Evolutionary conservation across 2,329 filamentous ascomycete species (phyloP), one percentile per base, ranked within the genome.

Genomic region (Colletotrichum sidae): DNA sequence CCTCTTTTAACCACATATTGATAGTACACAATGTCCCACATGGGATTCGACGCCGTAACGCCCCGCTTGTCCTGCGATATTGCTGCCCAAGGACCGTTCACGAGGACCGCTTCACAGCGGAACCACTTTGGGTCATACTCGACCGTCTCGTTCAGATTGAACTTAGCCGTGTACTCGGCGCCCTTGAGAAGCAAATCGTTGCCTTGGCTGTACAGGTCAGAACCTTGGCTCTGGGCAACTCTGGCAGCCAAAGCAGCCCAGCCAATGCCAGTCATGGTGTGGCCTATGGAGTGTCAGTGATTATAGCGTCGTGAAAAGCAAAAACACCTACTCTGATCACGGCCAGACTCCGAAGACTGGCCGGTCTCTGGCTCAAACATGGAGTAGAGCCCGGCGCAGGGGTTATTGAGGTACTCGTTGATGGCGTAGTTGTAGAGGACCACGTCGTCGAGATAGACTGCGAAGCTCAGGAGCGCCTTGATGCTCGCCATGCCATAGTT

Each of bases 401-500:
- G 74, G 54, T 79, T 76, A 15, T 78, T 77, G 11, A 73, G 69
- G 51, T 72, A 77, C 5, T 73, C 70, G 11, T 78, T 71, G 1
- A 81, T 52, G 6, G 78, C 79, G 62, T 80, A 80, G 60, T 80
- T 80, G 46, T 77, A 81, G 69, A 79, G 70, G 9, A 72, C 67
- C 2, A 80, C 72, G 55, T 81, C 78, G 42, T 80, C 78, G 4
- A 81, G 68, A 38, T 78, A 81, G 2, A 80, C 77, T 0, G 78
- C 77, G 59, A 79, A 81, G 9, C 67, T 72, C 8, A 81, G 65
- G 4, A 81, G 67, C 2, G 76, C 74, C 58, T 78, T 78, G 56
- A 80, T 80, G 53, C 74, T 78, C 4, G 72, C 75, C 71, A 81
- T 76, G 2, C 79, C 79, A 59, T 81, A 81, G 65, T 81, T 80